Evolutionary conservation across 495 filamentous ascomycete species (phyloP).

Genomic region (Pseudoneurospora amorphoporcata): DNA sequence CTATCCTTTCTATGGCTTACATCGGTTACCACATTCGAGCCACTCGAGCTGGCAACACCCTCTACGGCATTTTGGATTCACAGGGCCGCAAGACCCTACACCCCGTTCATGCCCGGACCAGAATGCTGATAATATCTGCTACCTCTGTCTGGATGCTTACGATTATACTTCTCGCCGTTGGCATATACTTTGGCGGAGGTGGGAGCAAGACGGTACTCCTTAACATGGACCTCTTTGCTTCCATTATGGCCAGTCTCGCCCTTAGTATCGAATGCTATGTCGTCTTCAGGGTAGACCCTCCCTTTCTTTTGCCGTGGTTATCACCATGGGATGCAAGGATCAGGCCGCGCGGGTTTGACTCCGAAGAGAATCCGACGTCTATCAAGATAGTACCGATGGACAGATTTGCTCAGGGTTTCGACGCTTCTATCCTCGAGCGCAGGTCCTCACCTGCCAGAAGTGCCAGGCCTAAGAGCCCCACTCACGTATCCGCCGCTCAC

Average conservation of each 20-base stretch:
- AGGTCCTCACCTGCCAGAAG: background rate
- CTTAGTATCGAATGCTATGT: background rate
- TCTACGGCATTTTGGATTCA: slow-evolving; percentile 3
- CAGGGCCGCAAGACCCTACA: slow-evolving; percentile 5
- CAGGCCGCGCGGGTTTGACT: background rate
- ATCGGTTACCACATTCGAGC: slow-evolving; percentile 8
- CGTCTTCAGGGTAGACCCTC: background rate
- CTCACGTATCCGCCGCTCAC: background rate
- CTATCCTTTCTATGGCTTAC: slow-evolving; percentile 8
- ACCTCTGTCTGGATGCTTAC: slow-evolving; percentile 3
- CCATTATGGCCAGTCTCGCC: slow-evolving; percentile 1
- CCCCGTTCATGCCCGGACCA: slow-evolving; percentile 9
- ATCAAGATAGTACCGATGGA: background rate
- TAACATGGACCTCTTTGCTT: slow-evolving; percentile 8
- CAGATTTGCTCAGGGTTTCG: background rate
- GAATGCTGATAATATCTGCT: slow-evolving; percentile 1
- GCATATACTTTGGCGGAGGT: slow-evolving; percentile 2
- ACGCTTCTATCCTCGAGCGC: background rate
- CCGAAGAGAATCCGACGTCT: background rate
- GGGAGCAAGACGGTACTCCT: background rate
- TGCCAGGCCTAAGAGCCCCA: background rate
- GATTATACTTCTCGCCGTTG: slow-evolving; percentile 2
- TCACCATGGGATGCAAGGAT: background rate
- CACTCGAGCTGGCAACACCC: background rate
- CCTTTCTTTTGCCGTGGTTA: slow-evolving; percentile 9